These are phyloP conservation scores for Eugenia klotzschiana DNA, from an alignment of 441 rosid genomes.

Conservation along the genomic window DNA sequence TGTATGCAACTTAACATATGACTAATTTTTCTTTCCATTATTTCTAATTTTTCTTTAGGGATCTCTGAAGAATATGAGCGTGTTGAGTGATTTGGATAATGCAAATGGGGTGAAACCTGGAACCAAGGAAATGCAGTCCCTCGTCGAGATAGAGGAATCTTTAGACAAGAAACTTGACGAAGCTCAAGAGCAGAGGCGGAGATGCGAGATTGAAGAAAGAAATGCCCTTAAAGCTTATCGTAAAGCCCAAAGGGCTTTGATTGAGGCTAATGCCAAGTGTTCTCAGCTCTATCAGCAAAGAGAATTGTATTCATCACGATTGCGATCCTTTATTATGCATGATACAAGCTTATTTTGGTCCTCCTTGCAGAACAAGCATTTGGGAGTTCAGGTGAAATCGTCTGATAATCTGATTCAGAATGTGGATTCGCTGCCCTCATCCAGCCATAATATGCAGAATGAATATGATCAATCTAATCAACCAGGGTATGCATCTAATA, in stretches of 20 bases:
- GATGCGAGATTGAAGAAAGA: constrained; percentile 87
- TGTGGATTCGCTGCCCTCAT: constrained; percentile 26
- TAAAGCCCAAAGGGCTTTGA: constrained; percentile 72
- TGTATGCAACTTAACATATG: background rate
- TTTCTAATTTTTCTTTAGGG: constrained; percentile 19
- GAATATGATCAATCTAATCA: constrained; percentile 20
- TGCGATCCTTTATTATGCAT: constrained; percentile 48
- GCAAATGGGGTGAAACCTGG: constrained; percentile 23
- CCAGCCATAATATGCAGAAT: constrained; percentile 25
- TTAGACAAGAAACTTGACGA: constrained; percentile 80
- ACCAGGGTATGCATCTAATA: constrained; percentile 17
- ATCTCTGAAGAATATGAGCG: constrained; percentile 22
- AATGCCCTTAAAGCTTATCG: constrained; percentile 79
- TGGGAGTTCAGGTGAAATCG: constrained; percentile 24
- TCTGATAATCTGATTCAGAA: constrained; percentile 22
- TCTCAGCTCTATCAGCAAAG: constrained; percentile 58
- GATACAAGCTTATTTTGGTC: constrained; percentile 49
- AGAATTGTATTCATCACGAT: constrained; percentile 58
- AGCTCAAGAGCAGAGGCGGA: constrained; percentile 60
- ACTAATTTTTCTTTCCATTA: constrained; percentile 1
- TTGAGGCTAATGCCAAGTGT: constrained; percentile 85
- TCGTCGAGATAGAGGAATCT: constrained; percentile 67
- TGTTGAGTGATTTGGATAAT: constrained; percentile 24
- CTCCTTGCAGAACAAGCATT: constrained; percentile 25
- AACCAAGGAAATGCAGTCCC: constrained; percentile 29